phyloP scores from a whole-genome alignment of 129 eudicot genomes.

The Centaurea solstitialis region DNA sequence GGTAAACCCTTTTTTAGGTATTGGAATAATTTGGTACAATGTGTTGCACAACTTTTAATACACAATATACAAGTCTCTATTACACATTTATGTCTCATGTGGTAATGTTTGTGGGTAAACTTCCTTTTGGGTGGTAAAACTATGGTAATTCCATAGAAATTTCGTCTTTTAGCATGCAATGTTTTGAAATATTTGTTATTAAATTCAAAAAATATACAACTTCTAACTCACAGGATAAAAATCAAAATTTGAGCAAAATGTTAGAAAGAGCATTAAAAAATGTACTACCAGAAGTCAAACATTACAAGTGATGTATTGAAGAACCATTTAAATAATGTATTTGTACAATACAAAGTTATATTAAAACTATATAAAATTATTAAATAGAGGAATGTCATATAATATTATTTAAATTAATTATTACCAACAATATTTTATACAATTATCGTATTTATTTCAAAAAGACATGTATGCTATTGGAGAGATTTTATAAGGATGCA shows the following conservation, averaged over 20 bases:
- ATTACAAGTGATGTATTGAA: constrained; percentile 18
- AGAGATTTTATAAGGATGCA: too few relatives aligned
- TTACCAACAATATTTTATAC: neutral
- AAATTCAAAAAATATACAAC: constrained; percentile 5
- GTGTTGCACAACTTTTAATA: constrained; percentile 23
- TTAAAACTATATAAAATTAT: neutral
- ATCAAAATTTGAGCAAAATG: neutral
- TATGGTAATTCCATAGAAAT: neutral
- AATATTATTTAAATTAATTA: neutral
- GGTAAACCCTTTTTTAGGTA: constrained; percentile 25
- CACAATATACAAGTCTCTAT: neutral
- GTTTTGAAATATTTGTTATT: neutral
- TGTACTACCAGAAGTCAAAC: constrained; percentile 4
- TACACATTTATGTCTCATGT: constrained; percentile 9
- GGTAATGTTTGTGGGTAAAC: neutral
- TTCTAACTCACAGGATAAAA: neutral
- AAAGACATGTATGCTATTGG: too few relatives aligned
- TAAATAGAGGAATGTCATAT: neutral
- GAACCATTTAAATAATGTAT: neutral
- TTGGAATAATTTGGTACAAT: constrained; percentile 21
- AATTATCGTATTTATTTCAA: neutral
- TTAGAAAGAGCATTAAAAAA: constrained; percentile 10
- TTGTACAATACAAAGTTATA: too few relatives aligned
- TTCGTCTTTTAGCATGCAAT: neutral
- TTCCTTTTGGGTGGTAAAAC: neutral